These are phyloP conservation scores for Colletotrichum melonis DNA, from an alignment of 2,329 filamentous ascomycete genomes.

Conservation along the genomic window DNA sequence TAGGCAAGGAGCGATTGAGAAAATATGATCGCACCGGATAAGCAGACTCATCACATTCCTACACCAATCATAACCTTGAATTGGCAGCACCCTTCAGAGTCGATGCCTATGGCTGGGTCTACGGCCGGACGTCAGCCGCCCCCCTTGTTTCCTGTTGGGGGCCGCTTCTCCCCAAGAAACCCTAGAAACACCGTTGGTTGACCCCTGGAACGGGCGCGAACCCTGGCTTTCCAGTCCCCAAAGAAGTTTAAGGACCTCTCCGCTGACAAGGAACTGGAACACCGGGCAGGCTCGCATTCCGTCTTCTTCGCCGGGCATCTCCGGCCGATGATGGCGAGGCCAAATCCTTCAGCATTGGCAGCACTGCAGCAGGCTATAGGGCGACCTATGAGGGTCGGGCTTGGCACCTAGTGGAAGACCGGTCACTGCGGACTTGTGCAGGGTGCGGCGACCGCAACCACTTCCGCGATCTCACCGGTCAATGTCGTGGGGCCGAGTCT, in stretches of 20 bases:
- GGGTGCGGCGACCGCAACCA: neutral
- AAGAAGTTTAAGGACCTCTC: neutral
- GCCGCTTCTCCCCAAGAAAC: neutral
- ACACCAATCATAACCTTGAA: neutral
- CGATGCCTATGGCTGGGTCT: neutral
- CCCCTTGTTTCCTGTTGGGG: neutral
- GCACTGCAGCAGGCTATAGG: neutral
- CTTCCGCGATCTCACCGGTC: neutral
- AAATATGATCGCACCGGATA: neutral
- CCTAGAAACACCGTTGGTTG: neutral
- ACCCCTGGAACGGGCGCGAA: neutral
- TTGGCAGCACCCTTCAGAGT: neutral
- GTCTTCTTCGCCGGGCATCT: neutral
- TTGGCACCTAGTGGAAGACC: neutral
- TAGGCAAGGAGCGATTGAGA: neutral
- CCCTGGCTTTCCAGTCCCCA: neutral
- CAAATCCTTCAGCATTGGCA: neutral
- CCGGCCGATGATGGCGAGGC: neutral
- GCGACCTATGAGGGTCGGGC: neutral
- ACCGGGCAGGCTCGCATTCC: neutral
- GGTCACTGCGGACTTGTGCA: neutral
- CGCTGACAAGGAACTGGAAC: neutral
- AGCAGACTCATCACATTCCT: neutral
- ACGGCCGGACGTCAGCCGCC: neutral
- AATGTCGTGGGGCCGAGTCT: neutral